These are phyloP conservation scores for Pistacia integerrima DNA, from an alignment of 345 rosid species.

Conservation along the genomic window DNA sequence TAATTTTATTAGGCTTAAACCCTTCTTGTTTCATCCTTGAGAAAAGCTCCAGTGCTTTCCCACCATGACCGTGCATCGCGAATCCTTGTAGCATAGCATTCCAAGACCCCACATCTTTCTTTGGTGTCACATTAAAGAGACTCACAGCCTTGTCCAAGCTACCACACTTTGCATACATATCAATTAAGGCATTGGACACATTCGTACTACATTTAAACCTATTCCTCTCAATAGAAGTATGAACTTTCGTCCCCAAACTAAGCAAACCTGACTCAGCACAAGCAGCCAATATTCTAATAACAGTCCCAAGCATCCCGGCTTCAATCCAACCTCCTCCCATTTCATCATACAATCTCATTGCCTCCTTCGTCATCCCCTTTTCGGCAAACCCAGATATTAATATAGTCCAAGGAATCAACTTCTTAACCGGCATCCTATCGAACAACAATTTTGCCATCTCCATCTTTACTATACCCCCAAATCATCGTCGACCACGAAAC, in stretches of 20 bases:
- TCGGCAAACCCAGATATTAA: constrained; percentile 81
- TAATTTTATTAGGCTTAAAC: constrained; percentile 62
- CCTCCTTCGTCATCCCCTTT: constrained; percentile 65
- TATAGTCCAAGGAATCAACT: constrained; percentile 82
- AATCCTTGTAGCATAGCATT: constrained; percentile 82
- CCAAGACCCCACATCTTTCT: constrained; percentile 82
- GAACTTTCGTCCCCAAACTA: constrained; percentile 66
- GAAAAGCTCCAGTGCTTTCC: constrained; percentile 65
- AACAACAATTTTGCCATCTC: constrained; percentile 82
- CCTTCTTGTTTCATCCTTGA: constrained; percentile 73
- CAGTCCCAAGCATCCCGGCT: constrained; percentile 57
- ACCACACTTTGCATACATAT: constrained; percentile 91
- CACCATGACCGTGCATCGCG: constrained; percentile 78
- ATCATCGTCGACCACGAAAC: constrained; percentile 93
- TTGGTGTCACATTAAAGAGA: constrained; percentile 55
- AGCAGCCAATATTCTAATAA: constrained; percentile 76
- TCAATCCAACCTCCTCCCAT: constrained; percentile 59
- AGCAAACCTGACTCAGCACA: constrained; percentile 84
- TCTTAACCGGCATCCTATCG: constrained; percentile 80
- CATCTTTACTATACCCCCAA: constrained; percentile 67
- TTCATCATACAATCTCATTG: constrained; percentile 51
- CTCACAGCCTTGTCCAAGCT: constrained; percentile 54
- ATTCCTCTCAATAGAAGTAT: constrained; percentile 44
- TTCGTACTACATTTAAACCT: constrained; percentile 40
- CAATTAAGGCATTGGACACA: constrained; percentile 74